phyloP scores from a whole-genome alignment of 1,284 basidiomycete species.

The Ganoderma resinaceum region DNA sequence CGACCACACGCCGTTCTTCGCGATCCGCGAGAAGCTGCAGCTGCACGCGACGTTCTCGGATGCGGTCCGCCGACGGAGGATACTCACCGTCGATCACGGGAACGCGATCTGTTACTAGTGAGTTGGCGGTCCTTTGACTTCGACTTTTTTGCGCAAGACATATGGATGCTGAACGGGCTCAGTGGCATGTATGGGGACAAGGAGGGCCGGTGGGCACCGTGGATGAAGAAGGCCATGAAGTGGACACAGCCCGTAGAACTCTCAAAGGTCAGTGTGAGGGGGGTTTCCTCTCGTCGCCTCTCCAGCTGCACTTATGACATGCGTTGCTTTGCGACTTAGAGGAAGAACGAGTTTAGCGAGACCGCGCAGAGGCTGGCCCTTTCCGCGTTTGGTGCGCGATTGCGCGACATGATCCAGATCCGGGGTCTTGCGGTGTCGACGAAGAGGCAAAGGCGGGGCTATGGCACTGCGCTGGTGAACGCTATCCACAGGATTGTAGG shows the following conservation, averaged over 20 bases:
- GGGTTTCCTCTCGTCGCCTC: too few relatives aligned
- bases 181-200: neutral
- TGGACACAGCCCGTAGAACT: neutral
- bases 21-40: neutral
- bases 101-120: neutral
- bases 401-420: conserved; percentile 15
- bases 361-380: neutral
- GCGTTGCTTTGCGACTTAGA: neutral
- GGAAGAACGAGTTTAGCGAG: conserved; percentile 2
- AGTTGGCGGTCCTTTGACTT: neutral
- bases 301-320: neutral
- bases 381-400: neutral
- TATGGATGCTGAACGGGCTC: neutral
- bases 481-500: conserved; percentile 6
- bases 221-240: neutral
- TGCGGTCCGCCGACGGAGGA: neutral
- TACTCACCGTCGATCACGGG: neutral
- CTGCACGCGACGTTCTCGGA: neutral
- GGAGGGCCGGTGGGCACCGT: neutral
- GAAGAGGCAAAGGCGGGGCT: conserved; percentile 13
- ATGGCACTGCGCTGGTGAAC: conserved; percentile 12
- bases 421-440: conserved; percentile 4
- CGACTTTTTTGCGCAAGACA: neutral
- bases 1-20: neutral
- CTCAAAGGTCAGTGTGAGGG: neutral